phyloP scores from a whole-genome alignment of 768 basidiomycete genomes.

The Termitomyces sp. region DNA sequence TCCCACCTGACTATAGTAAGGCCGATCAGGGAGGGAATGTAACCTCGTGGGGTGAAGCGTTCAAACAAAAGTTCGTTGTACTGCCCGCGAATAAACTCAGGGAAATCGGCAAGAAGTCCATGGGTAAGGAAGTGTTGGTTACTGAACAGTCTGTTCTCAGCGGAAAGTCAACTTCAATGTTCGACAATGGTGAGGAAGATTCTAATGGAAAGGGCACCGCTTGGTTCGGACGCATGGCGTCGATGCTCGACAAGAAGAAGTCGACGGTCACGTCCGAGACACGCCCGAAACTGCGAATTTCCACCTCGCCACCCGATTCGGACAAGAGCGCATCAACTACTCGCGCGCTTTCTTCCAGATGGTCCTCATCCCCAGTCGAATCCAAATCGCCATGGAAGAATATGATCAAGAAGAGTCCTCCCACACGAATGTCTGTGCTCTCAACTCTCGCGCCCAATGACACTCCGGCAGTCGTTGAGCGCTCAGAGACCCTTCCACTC shows the following conservation, averaged over 20 bases:
- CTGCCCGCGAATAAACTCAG: slow-evolving; percentile 32
- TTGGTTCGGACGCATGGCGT: slow-evolving; percentile 24
- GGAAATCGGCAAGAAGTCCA: slow-evolving; percentile 37
- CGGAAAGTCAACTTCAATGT: slow-evolving; percentile 7
- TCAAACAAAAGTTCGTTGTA: slow-evolving; percentile 15
- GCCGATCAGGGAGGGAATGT: slow-evolving; percentile 12
- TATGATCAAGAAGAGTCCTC: slow-evolving; percentile 19
- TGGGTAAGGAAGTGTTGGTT: slow-evolving; percentile 25
- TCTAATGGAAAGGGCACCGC: slow-evolving; percentile 13
- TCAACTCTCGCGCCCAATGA: slow-evolving; percentile 26
- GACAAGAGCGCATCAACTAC: slow-evolving; percentile 17
- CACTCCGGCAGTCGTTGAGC: slow-evolving; percentile 28
- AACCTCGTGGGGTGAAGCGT: slow-evolving; percentile 2
- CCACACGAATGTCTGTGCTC: slow-evolving; percentile 17
- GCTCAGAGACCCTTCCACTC: slow-evolving; percentile 13
- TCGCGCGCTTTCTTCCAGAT: slow-evolving; percentile 19
- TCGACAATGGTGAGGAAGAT: slow-evolving; percentile 8
- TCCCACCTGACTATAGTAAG: slow-evolving; percentile 25
- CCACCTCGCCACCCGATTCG: slow-evolving; percentile 22
- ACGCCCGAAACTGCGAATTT: slow-evolving; percentile 36
- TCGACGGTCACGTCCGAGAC: slow-evolving; percentile 1
- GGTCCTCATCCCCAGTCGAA: slow-evolving; percentile 33
- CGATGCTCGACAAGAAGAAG: slow-evolving; percentile 17
- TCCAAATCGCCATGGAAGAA: slow-evolving; percentile 26
- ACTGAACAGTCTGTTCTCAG: slow-evolving; percentile 19